Percentiles rank a stretch among this genome's conserved stretches.
These are phyloP conservation scores for Escallonia herrerae DNA, from an alignment of 129 eudicot genomes.

Conservation along the genomic window DNA sequence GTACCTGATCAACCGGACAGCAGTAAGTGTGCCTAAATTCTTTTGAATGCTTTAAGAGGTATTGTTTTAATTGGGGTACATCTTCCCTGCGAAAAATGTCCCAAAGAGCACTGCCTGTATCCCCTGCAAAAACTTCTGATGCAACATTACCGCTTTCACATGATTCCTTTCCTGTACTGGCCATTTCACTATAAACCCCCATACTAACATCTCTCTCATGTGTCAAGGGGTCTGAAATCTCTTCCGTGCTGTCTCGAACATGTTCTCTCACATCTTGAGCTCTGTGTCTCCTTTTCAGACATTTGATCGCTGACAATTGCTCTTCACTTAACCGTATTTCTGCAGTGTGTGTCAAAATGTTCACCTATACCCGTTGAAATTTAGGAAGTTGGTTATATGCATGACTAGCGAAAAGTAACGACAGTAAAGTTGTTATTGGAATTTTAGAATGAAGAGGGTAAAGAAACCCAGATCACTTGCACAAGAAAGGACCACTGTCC, in stretches of 20 bases:
- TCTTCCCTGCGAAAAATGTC: conserved; percentile 91
- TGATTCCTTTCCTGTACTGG: conserved; percentile 5
- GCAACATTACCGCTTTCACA: conserved; percentile 4
- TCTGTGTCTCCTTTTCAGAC: conserved; percentile 54
- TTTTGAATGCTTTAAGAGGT: conserved; percentile 45
- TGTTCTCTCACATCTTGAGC: conserved; percentile 67
- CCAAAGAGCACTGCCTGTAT: conserved; percentile 76
- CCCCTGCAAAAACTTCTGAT: conserved; percentile 16
- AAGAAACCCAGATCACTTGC: too few relatives aligned
- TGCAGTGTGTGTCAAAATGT: conserved; percentile 76
- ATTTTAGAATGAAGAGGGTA: too few relatives aligned
- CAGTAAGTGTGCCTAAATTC: conserved; percentile 79
- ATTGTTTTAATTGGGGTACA: conserved; percentile 56
- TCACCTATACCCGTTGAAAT: conserved; percentile 49
- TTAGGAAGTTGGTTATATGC: conserved; percentile 9
- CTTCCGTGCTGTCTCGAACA: conserved; percentile 6
- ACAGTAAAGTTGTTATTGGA: background rate
- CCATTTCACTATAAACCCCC: conserved; percentile 10
- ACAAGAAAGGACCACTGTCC: too few relatives aligned
- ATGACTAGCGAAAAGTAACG: background rate
- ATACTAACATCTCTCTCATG: background rate
- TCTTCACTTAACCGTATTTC: conserved; percentile 38
- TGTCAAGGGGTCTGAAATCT: too few relatives aligned
- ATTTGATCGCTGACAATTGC: conserved; percentile 45
- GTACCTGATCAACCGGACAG: conserved; percentile 76